Conservation (phyloP, 2,329 filamentous ascomycete species). For the Colletotrichum liriopes region DNA sequence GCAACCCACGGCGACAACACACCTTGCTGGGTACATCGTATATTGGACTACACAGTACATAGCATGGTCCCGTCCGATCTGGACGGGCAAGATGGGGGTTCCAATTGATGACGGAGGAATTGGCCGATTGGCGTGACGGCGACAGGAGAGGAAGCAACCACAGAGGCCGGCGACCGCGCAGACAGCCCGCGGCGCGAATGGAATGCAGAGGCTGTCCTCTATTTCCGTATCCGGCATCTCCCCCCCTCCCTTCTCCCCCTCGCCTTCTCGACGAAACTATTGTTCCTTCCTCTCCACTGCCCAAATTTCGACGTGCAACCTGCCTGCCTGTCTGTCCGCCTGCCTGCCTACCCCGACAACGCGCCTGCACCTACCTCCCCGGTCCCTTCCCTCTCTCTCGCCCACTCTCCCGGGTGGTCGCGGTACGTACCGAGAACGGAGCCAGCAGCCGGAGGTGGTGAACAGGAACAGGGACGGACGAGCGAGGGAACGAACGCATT, state of each 20-base stretch:
- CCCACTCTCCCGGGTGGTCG: background rate
- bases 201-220: background rate
- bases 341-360: background rate
- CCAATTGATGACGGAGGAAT: too few species aligned
- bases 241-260: background rate
- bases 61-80: too few species aligned
- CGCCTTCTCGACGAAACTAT: background rate
- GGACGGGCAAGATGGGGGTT: too few species aligned
- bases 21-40: too few species aligned
- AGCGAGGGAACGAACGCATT: background rate
- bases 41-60: too few species aligned
- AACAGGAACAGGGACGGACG: background rate
- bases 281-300: constrained; percentile 2
- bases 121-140: too few species aligned
- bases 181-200: background rate
- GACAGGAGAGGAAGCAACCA: background rate
- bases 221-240: background rate
- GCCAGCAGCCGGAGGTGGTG: background rate
- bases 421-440: background rate
- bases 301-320: constrained; percentile 1
- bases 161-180: background rate
- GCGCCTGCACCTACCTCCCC: background rate
- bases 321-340: background rate
- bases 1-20: background rate
- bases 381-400: background rate